Percentiles rank a stretch among this genome's conserved stretches.
These are phyloP conservation scores for Aspergillus niger DNA, from an alignment of 2,329 filamentous ascomycete species.

Conservation along the genomic window DNA sequence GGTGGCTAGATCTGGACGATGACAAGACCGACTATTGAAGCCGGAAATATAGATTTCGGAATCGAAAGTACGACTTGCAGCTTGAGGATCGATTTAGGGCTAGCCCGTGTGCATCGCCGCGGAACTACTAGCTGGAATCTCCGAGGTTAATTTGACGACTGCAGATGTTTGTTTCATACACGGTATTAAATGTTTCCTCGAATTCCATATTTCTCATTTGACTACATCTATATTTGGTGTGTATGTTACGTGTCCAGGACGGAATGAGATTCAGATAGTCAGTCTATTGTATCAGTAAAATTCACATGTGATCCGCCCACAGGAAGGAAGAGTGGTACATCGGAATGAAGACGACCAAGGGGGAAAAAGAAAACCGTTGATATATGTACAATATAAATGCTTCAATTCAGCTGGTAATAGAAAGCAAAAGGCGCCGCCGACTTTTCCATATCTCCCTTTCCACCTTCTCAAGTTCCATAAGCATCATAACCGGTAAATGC, in stretches of 20 bases:
- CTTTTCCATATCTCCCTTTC: conserved; percentile 11
- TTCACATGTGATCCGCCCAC: background rate
- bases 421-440: conserved; percentile 10
- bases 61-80: too few relatives aligned
- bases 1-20: too few relatives aligned
- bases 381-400: conserved; percentile 14
- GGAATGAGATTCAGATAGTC: background rate
- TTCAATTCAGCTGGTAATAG: conserved; percentile 6
- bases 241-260: background rate
- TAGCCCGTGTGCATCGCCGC: background rate
- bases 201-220: too few relatives aligned
- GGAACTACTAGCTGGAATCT: background rate
- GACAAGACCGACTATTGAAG: background rate
- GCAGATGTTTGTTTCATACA: background rate
- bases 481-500: conserved; percentile 15
- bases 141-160: background rate
- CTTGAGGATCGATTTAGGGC: background rate
- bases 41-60: background rate
- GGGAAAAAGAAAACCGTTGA: background rate
- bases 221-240: background rate
- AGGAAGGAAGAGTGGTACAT: conserved; percentile 6
- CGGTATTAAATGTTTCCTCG: too few relatives aligned
- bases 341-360: background rate
- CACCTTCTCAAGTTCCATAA: conserved; percentile 15
- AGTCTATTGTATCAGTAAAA: background rate